phyloP scores from a whole-genome alignment of 2,329 filamentous ascomycete genomes.

The Diaporthe sp. region DNA sequence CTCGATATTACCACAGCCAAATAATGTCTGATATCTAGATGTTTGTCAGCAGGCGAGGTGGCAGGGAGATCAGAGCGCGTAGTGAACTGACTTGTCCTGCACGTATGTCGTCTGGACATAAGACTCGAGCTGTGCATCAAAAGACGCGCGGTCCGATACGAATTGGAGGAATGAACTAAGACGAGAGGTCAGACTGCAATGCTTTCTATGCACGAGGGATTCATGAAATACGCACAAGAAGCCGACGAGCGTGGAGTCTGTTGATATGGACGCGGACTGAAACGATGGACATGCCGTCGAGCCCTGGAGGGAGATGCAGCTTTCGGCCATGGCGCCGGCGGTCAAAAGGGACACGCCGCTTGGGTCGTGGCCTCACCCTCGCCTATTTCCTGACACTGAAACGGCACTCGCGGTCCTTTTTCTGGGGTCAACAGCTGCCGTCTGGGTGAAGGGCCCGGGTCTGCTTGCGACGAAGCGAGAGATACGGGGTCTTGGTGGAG shows the following conservation, averaged over 20 bases:
- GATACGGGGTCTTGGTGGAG: conserved; percentile 2
- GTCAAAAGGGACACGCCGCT: conserved; percentile 32
- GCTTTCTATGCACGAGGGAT: no score
- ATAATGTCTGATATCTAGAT: conserved; percentile 80
- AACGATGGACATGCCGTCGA: conserved; percentile 75
- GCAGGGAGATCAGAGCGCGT: conserved; percentile 12
- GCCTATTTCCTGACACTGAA: conserved; percentile 26
- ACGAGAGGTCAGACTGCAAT: conserved; percentile 34
- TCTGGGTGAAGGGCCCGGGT: conserved; percentile 7
- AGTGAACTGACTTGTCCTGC: conserved; percentile 76
- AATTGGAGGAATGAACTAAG: conserved; percentile 88
- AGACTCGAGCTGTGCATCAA: conserved; percentile 79
- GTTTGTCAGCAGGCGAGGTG: conserved; percentile 39
- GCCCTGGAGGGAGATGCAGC: conserved; percentile 67
- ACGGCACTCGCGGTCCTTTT: conserved; percentile 4
- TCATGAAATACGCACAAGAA: conserved; percentile 66
- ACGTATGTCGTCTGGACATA: conserved; percentile 85
- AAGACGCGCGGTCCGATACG: conserved; percentile 81
- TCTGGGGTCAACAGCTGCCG: not conserved
- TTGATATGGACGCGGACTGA: conserved; percentile 72
- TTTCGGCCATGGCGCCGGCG: conserved; percentile 50
- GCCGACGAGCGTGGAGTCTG: conserved; percentile 62
- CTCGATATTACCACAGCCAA: conserved; percentile 85
- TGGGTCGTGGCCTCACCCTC: conserved; percentile 30
- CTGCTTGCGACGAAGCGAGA: not conserved